A percentile compares a stretch with the other conserved stretches of the same genome.
These are phyloP conservation scores for Globisporangium irregulare DNA, from an alignment of 352 stramenopile genomes.

Conservation along the genomic window DNA sequence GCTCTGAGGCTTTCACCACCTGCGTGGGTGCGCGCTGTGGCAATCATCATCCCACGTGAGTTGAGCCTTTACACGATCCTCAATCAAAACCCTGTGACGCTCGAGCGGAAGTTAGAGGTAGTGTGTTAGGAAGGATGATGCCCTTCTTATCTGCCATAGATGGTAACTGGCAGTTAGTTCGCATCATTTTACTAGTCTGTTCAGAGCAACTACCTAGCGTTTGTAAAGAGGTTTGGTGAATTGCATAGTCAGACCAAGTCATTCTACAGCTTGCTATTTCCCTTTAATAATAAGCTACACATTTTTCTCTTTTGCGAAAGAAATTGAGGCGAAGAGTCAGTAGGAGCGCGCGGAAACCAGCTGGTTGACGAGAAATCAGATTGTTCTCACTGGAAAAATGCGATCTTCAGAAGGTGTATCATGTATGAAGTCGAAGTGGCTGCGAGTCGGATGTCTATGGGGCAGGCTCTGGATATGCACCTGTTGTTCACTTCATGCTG, in stretches of 20 bases:
- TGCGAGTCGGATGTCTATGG: not conserved
- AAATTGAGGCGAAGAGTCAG: slow-evolving; percentile 8
- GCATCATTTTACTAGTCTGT: not conserved
- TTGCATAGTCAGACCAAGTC: not conserved
- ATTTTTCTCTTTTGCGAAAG: not conserved
- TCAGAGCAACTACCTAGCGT: not conserved
- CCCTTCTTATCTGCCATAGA: not conserved
- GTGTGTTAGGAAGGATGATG: not conserved
- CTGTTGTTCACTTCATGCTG: not conserved
- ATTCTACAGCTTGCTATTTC: not conserved
- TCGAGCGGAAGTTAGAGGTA: not conserved
- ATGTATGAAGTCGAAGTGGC: not conserved
- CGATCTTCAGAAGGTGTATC: not conserved
- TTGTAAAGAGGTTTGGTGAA: not conserved
- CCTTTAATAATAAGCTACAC: not conserved
- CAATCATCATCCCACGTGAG: not conserved
- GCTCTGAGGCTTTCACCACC: not conserved
- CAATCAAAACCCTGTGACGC: not conserved
- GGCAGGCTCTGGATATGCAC: not conserved
- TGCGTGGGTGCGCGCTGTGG: not conserved
- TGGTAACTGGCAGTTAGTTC: not conserved
- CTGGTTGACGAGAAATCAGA: not conserved
- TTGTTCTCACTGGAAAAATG: not conserved
- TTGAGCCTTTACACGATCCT: slow-evolving; percentile 4
- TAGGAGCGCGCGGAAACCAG: not conserved